phyloP scores from a whole-genome alignment of 2,329 filamentous ascomycete genomes.

The Colletotrichum sp. region DNA sequence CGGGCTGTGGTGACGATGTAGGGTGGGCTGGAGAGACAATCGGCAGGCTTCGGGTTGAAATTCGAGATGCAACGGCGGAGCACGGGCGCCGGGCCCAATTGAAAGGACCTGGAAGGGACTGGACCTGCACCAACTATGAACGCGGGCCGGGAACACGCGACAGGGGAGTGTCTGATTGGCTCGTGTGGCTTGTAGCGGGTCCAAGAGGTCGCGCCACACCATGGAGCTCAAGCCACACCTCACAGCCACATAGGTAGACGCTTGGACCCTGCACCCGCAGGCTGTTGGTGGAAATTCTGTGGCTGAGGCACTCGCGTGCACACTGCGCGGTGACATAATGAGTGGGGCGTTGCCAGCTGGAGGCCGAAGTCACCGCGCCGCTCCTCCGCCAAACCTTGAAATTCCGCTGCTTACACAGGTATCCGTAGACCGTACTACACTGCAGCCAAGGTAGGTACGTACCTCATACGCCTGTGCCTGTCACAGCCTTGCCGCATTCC shows the following conservation, averaged over 20 bases:
- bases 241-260: not conserved
- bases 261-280: not conserved
- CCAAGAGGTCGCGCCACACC: not conserved
- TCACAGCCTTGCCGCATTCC: slow-evolving; percentile 18
- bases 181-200: not conserved
- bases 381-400: not conserved
- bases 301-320: not conserved
- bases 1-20: slow-evolving; percentile 26
- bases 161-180: not conserved
- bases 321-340: slow-evolving; percentile 5
- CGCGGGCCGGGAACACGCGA: not conserved
- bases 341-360: not conserved
- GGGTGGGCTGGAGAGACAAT: slow-evolving; percentile 20
- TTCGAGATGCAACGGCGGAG: slow-evolving; percentile 14
- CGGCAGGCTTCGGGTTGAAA: slow-evolving; percentile 15
- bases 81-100: not conserved
- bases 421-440: not conserved
- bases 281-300: not conserved
- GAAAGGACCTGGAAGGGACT: not conserved
- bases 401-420: not conserved
- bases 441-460: not conserved
- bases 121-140: not conserved
- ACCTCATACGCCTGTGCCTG: not conserved
- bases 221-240: not conserved
- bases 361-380: not conserved